A percentile compares a stretch with the other conserved stretches of the same genome.
phyloP scores from a whole-genome alignment of 441 rosid species.

The Corymbia calophylla region DNA sequence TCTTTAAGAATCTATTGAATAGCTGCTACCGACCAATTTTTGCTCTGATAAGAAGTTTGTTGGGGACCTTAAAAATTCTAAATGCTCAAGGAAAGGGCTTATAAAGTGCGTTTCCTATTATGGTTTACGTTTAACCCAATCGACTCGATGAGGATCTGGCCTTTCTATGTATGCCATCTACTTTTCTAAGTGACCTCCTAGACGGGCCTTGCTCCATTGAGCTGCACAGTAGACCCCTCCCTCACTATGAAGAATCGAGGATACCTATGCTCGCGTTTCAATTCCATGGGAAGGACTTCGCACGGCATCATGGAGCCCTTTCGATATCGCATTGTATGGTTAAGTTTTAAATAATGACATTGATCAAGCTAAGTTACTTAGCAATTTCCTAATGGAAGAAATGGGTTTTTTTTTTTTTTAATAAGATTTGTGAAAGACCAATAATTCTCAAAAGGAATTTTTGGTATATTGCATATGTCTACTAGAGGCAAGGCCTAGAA shows the following conservation, averaged over 20 bases:
- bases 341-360: neutral
- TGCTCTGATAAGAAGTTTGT: neutral
- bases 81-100: neutral
- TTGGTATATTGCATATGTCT: neutral
- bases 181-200: neutral
- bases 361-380: neutral
- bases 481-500: neutral
- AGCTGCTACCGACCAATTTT: neutral
- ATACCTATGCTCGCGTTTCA: fast-evolving
- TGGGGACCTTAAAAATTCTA: neutral
- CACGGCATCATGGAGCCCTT: neutral
- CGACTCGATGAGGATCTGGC: neutral
- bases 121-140: neutral
- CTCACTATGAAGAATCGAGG: neutral
- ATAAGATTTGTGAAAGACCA: neutral
- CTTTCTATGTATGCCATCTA: neutral
- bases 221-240: neutral
- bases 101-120: neutral
- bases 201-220: neutral
- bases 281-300: neutral
- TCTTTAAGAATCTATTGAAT: neutral
- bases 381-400: neutral
- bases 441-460: neutral
- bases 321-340: neutral
- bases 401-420: neutral